Evolutionary conservation across 495 filamentous ascomycete genomes (phyloP).

Genomic region (Sphaerosporella brunnea): DNA sequence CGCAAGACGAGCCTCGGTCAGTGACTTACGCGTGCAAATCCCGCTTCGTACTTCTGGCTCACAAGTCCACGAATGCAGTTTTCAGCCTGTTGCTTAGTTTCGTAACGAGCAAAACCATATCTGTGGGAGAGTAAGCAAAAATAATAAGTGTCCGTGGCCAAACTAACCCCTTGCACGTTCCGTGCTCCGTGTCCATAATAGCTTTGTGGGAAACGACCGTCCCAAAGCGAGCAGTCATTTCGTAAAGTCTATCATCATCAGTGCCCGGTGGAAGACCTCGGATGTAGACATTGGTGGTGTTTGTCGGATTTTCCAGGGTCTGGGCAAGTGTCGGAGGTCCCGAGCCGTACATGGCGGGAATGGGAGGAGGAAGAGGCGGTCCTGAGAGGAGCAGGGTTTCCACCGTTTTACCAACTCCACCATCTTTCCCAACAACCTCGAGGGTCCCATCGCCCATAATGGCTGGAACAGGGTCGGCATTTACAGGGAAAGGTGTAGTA

Average conservation of each 20-base stretch:
- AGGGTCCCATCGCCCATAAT: slow-evolving; percentile 14
- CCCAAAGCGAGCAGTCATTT: slow-evolving; percentile 73
- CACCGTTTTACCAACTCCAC: slow-evolving; percentile 47
- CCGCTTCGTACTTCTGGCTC: slow-evolving; percentile 83
- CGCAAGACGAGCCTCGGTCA: too few relatives aligned
- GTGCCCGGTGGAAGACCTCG: slow-evolving; percentile 86
- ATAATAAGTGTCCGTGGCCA: background rate
- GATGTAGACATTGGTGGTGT: slow-evolving; percentile 91
- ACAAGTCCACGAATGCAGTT: slow-evolving; percentile 93
- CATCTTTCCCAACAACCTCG: slow-evolving; percentile 10
- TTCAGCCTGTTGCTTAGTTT: slow-evolving; percentile 70
- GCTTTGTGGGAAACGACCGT: slow-evolving; percentile 86
- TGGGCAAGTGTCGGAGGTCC: slow-evolving; percentile 68
- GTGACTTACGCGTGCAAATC: slow-evolving; percentile 66
- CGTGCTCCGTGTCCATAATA: slow-evolving; percentile 82
- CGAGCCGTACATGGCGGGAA: slow-evolving; percentile 67
- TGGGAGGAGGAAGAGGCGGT: slow-evolving; percentile 70
- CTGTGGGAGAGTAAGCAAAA: slow-evolving; percentile 31
- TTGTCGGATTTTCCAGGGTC: slow-evolving; percentile 74
- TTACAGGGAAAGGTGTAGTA: slow-evolving; percentile 14
- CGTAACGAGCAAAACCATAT: slow-evolving; percentile 92
- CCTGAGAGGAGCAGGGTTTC: slow-evolving; percentile 53
- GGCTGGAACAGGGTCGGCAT: slow-evolving; percentile 13
- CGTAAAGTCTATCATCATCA: slow-evolving; percentile 70
- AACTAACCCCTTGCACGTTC: slow-evolving; percentile 81